Base-by-base conservation (phyloP, 495 filamentous ascomycete species). In the Aspergillus ellipticus region DNA sequence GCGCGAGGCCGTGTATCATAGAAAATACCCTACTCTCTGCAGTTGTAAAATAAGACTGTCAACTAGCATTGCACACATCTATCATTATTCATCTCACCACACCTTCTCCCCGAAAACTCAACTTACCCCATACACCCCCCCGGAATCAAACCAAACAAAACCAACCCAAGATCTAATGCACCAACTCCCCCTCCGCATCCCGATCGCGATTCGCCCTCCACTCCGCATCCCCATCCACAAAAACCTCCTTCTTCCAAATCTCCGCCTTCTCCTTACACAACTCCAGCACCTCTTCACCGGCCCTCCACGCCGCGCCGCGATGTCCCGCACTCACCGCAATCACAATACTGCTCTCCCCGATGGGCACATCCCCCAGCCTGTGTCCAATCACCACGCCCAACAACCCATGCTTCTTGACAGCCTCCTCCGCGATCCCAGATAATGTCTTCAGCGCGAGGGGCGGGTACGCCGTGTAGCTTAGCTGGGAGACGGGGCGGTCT, bases 211-310 rank as follows among this genome's bases (percentile, higher is more conserved):
- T 97, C 56, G 88, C 90, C 76, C 92, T 86, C 93, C 93, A 97
- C 50, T 96, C 84, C 43, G 80, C 82, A 11, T 76, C 82, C 50
- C 89, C 90, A 62, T 86, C 89, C 54, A 83, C 85, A 82, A 97
- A 97, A 64, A 89, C 87, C 78, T 98, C 94, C 66, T 82, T 76
- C 75, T 98, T 98, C 94, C 94, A 98, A 47, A 98, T 86, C 80
- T 98, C 94, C 39, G 88, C 88, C 56, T 78, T 81, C 63, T 80
- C 83, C 75, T 98, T 98, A 63, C 88, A 90, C 64, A 78, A 74
- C 79, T 97, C 93, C 60, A 98, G 73, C 37, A 90, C 86, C 74
- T 93, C 90, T 76, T 97, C 93, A 0, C 90, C 94, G 0, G 85
- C 95, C 60, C 75, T 74, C 92, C 92, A 98, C 35, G 89, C 94